phyloP scores from a whole-genome alignment of 805 yeast species.

The Candida tallmaniae region DNA sequence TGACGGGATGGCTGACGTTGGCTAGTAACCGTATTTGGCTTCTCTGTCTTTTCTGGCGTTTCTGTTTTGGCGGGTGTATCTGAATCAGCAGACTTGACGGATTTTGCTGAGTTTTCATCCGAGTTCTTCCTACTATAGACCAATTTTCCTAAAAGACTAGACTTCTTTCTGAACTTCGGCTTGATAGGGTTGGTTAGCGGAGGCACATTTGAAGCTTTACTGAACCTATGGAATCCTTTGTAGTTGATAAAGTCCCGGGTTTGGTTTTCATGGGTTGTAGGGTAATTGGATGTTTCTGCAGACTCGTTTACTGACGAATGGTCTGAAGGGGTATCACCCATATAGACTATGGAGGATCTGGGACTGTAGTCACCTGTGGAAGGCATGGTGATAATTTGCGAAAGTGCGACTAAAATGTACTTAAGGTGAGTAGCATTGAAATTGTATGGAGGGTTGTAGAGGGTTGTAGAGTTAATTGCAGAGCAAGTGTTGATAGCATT shows the following conservation, averaged over 20 bases:
- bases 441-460: no score
- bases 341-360: constrained; percentile 21
- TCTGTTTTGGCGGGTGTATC: background rate
- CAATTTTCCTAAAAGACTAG: constrained; percentile 35
- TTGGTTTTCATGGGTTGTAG: no score
- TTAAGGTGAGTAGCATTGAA: no score
- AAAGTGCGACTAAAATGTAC: no score
- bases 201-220: constrained; percentile 33
- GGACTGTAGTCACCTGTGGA: constrained; percentile 16
- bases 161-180: constrained; percentile 39
- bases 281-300: no score
- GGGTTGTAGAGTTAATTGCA: no score
- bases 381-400: no score
- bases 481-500: no score
- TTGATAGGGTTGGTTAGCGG: constrained; percentile 48
- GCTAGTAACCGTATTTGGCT: background rate
- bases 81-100: background rate
- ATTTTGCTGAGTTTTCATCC: constrained; percentile 9
- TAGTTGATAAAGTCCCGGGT: constrained; percentile 22
- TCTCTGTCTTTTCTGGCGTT: no score
- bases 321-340: no score
- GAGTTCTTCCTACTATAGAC: constrained; percentile 33
- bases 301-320: no score
- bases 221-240: constrained; percentile 36
- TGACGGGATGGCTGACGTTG: no score